phyloP scores from a whole-genome alignment of 345 rosid genomes.

The Reutealis trisperma region DNA sequence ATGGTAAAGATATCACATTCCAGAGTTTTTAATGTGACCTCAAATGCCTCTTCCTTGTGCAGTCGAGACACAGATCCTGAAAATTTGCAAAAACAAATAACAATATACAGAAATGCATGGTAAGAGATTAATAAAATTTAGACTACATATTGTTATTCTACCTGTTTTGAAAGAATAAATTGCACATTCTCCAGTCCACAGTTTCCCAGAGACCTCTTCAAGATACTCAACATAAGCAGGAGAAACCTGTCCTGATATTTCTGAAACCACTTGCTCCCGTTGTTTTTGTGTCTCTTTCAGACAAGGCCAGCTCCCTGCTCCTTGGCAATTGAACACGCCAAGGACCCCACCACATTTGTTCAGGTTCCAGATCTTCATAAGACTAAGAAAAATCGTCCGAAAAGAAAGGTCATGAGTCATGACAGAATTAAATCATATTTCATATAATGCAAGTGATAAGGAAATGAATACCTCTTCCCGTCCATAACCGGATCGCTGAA shows the following conservation, averaged over 20 bases:
- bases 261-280: slow-evolving; percentile 10
- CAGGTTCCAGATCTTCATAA: slow-evolving; percentile 60
- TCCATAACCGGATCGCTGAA: slow-evolving; percentile 57
- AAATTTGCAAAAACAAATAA: neutral
- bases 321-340: slow-evolving; percentile 63
- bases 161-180: slow-evolving; percentile 53
- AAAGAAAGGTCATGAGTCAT: neutral
- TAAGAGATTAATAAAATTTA: too few relatives aligned
- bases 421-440: neutral
- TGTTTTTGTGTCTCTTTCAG: slow-evolving; percentile 22
- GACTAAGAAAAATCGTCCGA: slow-evolving; percentile 28
- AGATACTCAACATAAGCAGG: slow-evolving; percentile 50
- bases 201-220: slow-evolving; percentile 50
- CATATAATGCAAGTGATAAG: neutral
- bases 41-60: slow-evolving; percentile 30
- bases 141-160: neutral
- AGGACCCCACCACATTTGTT: slow-evolving; percentile 53
- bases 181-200: slow-evolving; percentile 51
- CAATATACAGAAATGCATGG: too few relatives aligned
- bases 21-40: slow-evolving; percentile 31
- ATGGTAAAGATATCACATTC: slow-evolving; percentile 46
- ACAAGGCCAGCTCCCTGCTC: slow-evolving; percentile 60
- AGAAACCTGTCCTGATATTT: slow-evolving; percentile 39
- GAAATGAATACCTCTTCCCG: slow-evolving; percentile 44
- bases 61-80: slow-evolving; percentile 39